phyloP scores from a whole-genome alignment of 2,329 filamentous ascomycete genomes.

The Cadophora gregata region DNA sequence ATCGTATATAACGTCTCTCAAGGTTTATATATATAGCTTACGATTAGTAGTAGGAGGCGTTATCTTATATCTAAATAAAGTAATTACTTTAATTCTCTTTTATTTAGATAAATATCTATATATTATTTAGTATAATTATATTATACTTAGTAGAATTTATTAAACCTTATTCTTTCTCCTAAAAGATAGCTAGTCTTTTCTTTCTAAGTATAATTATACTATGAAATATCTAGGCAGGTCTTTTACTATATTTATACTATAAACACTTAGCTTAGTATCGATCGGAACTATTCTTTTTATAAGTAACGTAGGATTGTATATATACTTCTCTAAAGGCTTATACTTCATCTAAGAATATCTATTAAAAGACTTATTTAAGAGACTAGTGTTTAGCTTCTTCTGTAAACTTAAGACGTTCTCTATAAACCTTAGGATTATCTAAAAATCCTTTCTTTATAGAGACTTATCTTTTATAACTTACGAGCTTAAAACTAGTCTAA shows the following conservation, averaged over 20 bases:
- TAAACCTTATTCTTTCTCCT: constrained; percentile 23
- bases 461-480: background rate
- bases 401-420: constrained; percentile 7
- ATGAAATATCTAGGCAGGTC: constrained; percentile 22
- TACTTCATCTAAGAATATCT: constrained; percentile 28
- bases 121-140: too few species aligned
- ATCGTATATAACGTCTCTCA: background rate
- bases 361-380: background rate
- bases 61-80: too few species aligned
- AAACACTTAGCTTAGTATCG: background rate
- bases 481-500: background rate
- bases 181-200: constrained; percentile 19
- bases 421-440: constrained; percentile 3
- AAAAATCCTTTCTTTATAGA: constrained; percentile 21
- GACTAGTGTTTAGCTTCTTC: constrained; percentile 14
- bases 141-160: constrained; percentile 24
- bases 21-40: constrained; percentile 11
- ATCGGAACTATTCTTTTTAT: constrained; percentile 3
- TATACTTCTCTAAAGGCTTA: constrained; percentile 18
- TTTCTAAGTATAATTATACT: constrained; percentile 11
- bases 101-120: too few species aligned
- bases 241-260: too few species aligned
- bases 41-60: background rate
- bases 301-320: constrained; percentile 3
- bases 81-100: too few species aligned